A percentile compares a stretch with the other conserved stretches of the same genome.
phyloP scores from a whole-genome alignment of 129 eudicot genomes.

The Flaveria robusta region DNA sequence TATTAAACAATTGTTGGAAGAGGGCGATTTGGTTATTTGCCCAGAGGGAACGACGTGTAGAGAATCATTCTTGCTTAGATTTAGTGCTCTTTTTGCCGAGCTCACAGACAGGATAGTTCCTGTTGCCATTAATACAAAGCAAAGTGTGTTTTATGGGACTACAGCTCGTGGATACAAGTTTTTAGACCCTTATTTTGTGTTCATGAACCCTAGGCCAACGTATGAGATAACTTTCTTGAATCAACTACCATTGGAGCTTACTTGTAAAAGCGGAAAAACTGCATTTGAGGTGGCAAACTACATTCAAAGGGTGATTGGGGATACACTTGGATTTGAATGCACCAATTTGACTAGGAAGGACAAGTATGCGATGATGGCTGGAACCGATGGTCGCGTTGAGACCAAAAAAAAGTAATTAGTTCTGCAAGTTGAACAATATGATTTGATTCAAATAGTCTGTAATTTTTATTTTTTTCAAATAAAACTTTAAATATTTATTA shows the following conservation, averaged over 20 bases:
- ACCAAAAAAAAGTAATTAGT: constrained; percentile 36
- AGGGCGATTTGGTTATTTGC: constrained; percentile 82
- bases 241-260: constrained; percentile 55
- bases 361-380: constrained; percentile 81
- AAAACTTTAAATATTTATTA: not conserved
- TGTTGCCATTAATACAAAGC: constrained; percentile 76
- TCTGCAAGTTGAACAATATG: constrained; percentile 18
- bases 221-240: constrained; percentile 81
- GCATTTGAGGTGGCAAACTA: constrained; percentile 79
- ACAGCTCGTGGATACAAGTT: constrained; percentile 70
- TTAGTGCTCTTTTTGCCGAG: constrained; percentile 90
- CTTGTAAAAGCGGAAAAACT: constrained; percentile 65
- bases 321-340: constrained; percentile 77
- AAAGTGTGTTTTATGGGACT: constrained; percentile 76
- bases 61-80: constrained; percentile 73
- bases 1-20: constrained; percentile 62
- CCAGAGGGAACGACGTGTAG: constrained; percentile 91
- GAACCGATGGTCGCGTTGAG: constrained; percentile 67
- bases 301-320: constrained; percentile 71
- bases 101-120: constrained; percentile 83
- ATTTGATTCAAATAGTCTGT: constrained; percentile 19
- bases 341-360: constrained; percentile 84
- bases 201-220: constrained; percentile 86
- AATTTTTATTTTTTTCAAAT: constrained; percentile 21
- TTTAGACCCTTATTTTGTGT: constrained; percentile 71